Evolutionary conservation across 371 early-diverging fungal species (phyloP).

Genomic region (Circinella umbellata): DNA sequence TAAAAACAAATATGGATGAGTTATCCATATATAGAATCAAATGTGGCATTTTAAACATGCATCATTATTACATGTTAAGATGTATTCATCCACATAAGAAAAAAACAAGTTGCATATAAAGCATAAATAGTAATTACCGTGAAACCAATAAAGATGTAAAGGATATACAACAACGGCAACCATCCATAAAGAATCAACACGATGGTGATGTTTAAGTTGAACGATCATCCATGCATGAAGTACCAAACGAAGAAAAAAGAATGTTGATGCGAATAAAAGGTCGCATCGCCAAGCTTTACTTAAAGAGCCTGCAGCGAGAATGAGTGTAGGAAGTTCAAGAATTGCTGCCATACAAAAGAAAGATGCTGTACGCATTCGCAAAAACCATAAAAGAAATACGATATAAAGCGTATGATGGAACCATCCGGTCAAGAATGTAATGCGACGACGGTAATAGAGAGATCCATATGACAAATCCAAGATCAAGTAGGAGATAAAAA

Average conservation of each 20-base stretch:
- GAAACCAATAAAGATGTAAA: conserved; percentile 56
- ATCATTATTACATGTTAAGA: background rate
- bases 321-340: conserved; percentile 47
- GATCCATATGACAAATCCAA: conserved; percentile 54
- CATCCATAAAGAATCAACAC: conserved; percentile 24
- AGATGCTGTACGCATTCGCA: conserved; percentile 28
- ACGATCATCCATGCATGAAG: conserved; percentile 49
- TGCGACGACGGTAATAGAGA: conserved; percentile 50
- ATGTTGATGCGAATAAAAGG: conserved; percentile 47
- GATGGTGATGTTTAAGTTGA: conserved; percentile 18
- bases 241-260: conserved; percentile 41
- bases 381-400: conserved; percentile 35
- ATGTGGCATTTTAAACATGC: too few species aligned
- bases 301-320: conserved; percentile 47
- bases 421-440: conserved; percentile 61
- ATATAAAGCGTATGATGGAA: conserved; percentile 61
- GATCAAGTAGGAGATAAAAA: conserved; percentile 50
- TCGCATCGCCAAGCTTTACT: conserved; percentile 36
- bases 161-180: conserved; percentile 34
- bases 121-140: conserved; percentile 40
- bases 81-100: background rate
- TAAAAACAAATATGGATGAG: background rate
- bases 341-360: conserved; percentile 46
- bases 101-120: background rate
- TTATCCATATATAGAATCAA: too few species aligned